Base-by-base conservation (phyloP, 306 rosid species). In the Cucurbita ficifolia region DNA sequence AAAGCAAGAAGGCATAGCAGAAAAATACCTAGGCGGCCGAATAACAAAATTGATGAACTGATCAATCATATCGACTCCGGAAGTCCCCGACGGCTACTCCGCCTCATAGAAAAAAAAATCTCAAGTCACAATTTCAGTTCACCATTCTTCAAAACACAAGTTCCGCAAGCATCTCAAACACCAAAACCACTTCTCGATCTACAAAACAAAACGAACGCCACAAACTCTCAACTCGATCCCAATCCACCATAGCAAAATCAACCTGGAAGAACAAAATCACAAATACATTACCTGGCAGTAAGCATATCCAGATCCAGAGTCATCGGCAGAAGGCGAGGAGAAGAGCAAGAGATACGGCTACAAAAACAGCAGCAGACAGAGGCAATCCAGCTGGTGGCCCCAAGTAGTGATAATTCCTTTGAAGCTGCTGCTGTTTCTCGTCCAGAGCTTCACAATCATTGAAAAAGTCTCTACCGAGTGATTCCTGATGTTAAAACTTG, bases 11-110 rank as follows among this genome's bases (percentile, higher is more conserved):
- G 33, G 53, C 75, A 56, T 60, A 60, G 19, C 72, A 14, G 77
- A 51, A 62, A 5, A 59, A 59, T 81, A 94, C 99, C 99, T 94
- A 73, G 99, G 99, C 74, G 99, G 99, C 57, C 99, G 97, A 91
- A 94, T 89, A 36, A 94, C 86, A 60, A 89, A 94, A 80, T 89
- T 91, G 82, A 94, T 85, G 83, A 94, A 94, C 79, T 94, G 99
- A 29, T 94, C 96, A 56, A 94, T 94, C 99, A 94, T 94, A 75
- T 85, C 80, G 82, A 81, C 79, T 79, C 71, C 24, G 55, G 75
- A 75, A 10, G 74, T 71, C 78, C 64, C 81, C 79, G 78, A 80
- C 71, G 81, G 82, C 67, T 74, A 87, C 78, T 79, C 87, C 82
- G 76, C 92, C 83, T 82, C 86, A 82, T 77, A 64, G 77, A 78